Base-by-base conservation (phyloP, 1,284 basidiomycete genomes). In the Tetrapyrgos nigripes region DNA sequence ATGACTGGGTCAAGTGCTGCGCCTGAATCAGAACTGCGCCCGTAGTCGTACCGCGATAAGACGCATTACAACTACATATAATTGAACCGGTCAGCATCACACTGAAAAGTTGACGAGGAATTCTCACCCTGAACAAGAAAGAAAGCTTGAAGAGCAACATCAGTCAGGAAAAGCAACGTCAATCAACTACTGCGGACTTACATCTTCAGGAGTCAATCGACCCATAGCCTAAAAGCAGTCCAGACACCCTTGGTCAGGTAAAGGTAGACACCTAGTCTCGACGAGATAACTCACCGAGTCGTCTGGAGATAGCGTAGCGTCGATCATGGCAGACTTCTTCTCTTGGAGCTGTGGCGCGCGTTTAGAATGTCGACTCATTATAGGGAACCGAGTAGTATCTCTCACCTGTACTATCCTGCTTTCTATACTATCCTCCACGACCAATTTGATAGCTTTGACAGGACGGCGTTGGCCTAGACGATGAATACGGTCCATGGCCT, bases 401-500 rank as follows among this genome's bases (percentile, higher is more conserved):
- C 76, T 49, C 53, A 86, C 84, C 75, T 91, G 89, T n/a, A 93
- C 81, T 63, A 97, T 97, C 63, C 95, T 89, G 68, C 92, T 93
- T 74, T 99, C 97, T 65, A 99, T 98, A 63, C 93, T 95, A 72
- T 99, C 96, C 73, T 98, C 96, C 55, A 98, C 86, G 28, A 98
- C 92, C 35, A 98, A 83, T 70, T 98, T 96, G 73, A 95, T 94
- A 14, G 96, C 95, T 66, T 92, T 86, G 49, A 98, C 93, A 3
- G 97, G 96, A 24, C 97, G 86, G 66, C 90, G 92, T 75, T 98
- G 96, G 19, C 94, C 95, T 33, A 97, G 80, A 62, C 94, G 89
- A 75, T 96, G 93, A 59, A 96, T 96, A 59, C 96, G 91, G 74
- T 98, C 96, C 95, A 97, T 97, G 2, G 96, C 96, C 83, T 98